Percentiles rank a stretch among this genome's conserved stretches.
phyloP scores from a whole-genome alignment of 78 protist genomes.

The Dictyostelium firmibasis region DNA sequence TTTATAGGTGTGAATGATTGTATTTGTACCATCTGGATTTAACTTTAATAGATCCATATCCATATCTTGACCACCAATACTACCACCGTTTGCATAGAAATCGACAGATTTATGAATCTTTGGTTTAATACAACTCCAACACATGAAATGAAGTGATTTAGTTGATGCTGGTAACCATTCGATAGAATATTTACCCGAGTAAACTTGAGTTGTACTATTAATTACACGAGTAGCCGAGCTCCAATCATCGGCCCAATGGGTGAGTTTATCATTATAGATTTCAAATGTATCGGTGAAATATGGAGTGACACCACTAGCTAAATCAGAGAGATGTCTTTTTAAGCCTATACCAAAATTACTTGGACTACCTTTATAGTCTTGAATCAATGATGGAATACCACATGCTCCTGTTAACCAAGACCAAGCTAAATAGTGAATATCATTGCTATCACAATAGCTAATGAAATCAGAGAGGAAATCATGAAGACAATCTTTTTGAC shows the following conservation, averaged over 20 bases:
- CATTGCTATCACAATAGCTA: conserved; percentile 32
- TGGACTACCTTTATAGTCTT: conserved; percentile 21
- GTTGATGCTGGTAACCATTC: not conserved
- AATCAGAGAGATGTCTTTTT: not conserved
- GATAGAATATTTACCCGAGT: conserved; percentile 10
- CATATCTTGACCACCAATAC: conserved; percentile 32
- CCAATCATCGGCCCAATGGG: conserved; percentile 76
- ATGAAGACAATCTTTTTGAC: conserved; percentile 61
- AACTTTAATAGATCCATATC: not conserved
- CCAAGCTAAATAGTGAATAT: conserved; percentile 64
- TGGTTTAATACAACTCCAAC: conserved; percentile 51
- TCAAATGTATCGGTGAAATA: conserved; percentile 37
- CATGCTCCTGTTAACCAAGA: conserved; percentile 62
- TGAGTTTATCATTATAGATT: conserved; percentile 43
- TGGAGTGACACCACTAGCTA: conserved; percentile 10
- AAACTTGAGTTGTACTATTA: not conserved
- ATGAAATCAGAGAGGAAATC: conserved; percentile 48
- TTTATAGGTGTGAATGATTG: not conserved
- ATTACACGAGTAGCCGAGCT: not conserved
- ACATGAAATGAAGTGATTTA: conserved; percentile 14
- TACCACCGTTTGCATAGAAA: conserved; percentile 33
- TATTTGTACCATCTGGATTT: not conserved
- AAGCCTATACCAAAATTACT: conserved; percentile 33
- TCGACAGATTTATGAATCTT: conserved; percentile 22
- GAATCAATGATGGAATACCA: conserved; percentile 29